Conservation (phyloP, 2,329 filamentous ascomycete genomes). For the Dactylonectria macrodidyma region DNA sequence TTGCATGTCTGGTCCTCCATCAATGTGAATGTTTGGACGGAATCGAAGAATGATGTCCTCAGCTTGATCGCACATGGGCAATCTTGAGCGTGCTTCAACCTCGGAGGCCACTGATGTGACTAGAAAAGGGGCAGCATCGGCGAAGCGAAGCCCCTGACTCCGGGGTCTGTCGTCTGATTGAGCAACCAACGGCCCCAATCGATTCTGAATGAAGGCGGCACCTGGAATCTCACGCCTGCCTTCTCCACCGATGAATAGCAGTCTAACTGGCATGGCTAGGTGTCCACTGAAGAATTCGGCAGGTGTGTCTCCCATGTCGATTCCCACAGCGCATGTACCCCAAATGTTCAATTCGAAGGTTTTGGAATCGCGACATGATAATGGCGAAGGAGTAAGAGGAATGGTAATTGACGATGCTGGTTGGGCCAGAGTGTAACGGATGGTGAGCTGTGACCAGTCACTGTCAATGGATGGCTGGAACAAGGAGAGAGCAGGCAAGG, state of each 20-base stretch:
- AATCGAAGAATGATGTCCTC: slow-evolving; percentile 7
- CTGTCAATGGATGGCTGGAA: slow-evolving; percentile 15
- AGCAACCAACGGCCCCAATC: no score
- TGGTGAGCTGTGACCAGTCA: slow-evolving; percentile 12
- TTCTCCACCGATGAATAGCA: slow-evolving; percentile 14
- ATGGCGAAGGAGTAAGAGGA: slow-evolving; percentile 3
- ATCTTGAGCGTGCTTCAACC: background rate
- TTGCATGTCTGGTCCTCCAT: slow-evolving; percentile 4
- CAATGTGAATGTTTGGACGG: slow-evolving; percentile 16
- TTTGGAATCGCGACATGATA: background rate
- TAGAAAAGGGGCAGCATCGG: slow-evolving; percentile 14
- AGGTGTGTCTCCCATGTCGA: slow-evolving; percentile 8
- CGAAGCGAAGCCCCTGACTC: slow-evolving; percentile 6
- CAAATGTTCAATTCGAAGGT: slow-evolving; percentile 2
- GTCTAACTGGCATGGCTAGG: slow-evolving; percentile 3
- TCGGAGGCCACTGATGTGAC: slow-evolving; percentile 14
- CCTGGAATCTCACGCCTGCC: slow-evolving; percentile 14
- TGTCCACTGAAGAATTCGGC: slow-evolving; percentile 7
- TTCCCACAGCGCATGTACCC: slow-evolving; percentile 7
- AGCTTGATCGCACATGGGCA: background rate
- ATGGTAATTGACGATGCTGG: slow-evolving; percentile 12
- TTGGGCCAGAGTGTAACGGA: slow-evolving; percentile 5
- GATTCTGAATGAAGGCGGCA: background rate
- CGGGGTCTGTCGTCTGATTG: background rate
- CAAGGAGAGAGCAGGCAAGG: background rate